Base-by-base conservation (phyloP, 2,329 filamentous ascomycete species). In the Pyrenochaeta sp. region DNA sequence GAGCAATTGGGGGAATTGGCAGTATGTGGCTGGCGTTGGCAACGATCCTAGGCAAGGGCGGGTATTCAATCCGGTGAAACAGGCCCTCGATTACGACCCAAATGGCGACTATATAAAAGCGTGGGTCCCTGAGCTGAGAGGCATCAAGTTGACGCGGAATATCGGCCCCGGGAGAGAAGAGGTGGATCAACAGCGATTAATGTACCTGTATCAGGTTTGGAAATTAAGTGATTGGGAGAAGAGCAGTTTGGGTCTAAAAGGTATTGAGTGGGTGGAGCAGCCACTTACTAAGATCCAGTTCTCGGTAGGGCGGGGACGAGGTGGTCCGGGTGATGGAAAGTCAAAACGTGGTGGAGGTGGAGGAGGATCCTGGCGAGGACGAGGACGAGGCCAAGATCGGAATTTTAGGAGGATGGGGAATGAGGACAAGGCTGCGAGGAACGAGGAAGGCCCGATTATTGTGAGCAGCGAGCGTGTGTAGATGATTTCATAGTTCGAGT, bases 21-120 rank as follows among this genome's bases (percentile, higher is more conserved):
- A 93, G 74, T 94, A 94, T 60, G 86, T 91, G 0, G 85, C 91
- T 0, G 91, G 91, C 0, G 90, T 94, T 0, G 91, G 91, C 7
- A 93, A 93, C 63, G 91, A 94, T 65, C 91, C 91, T 0, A 81
- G 90, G 6, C 86, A 90, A 64, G 85, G 86, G 0, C 82, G 91
- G n/a, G 85, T 91, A 13, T 93, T 93, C 81, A 94, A 94, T 68
- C 90, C 91, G 0, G 87, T 94, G 48, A 93, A 93, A 74, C 91
- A 94, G 73, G 89, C 88, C 0, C 86, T 91, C 43, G 90, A 93
- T 62, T 93, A 94, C 69, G 91, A 94, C 71, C 83, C 83, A 2
- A 79, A 87, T 0, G 91, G 90, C 2, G 79, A 83, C 6, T 94
- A 92, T 64, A 87, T 92, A 8, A 85, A 86, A n/a, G 80, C 84